Evolutionary conservation across 1,284 basidiomycete species (phyloP).

Genomic region (Marasmius fiardii): DNA sequence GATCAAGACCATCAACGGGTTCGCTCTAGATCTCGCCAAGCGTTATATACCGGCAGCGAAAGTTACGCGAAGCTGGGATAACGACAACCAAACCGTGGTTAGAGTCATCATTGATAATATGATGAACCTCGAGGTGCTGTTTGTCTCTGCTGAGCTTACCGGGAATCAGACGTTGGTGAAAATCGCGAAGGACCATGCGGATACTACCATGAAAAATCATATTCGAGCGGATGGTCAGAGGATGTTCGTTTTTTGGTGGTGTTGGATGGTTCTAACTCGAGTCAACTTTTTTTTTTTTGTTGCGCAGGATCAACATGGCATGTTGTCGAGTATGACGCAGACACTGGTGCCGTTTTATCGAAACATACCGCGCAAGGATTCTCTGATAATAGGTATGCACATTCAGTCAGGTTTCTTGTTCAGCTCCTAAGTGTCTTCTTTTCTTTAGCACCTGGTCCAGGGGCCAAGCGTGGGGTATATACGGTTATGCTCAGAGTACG

Average conservation of each 20-base stretch:
- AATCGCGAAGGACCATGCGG: conserved; percentile 62
- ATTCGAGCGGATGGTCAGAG: conserved; percentile 55
- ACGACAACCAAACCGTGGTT: conserved; percentile 52
- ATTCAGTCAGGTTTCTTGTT: not conserved
- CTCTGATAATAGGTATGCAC: conserved; percentile 44
- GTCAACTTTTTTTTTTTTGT: not conserved
- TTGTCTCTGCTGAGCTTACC: conserved; percentile 50
- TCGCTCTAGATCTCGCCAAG: conserved; percentile 40
- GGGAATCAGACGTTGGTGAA: conserved; percentile 54
- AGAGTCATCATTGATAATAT: conserved; percentile 74
- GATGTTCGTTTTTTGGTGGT: not conserved
- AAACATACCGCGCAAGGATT: conserved; percentile 61
- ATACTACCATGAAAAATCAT: conserved; percentile 65
- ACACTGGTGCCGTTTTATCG: conserved; percentile 54
- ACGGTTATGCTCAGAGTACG: conserved; percentile 67
- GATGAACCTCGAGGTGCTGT: conserved; percentile 72
- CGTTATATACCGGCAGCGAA: conserved; percentile 44
- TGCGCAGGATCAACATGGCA: conserved; percentile 57
- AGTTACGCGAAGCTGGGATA: conserved; percentile 55
- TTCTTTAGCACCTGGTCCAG: conserved; percentile 58
- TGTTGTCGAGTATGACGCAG: conserved; percentile 64
- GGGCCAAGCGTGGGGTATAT: conserved; percentile 69
- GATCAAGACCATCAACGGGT: conserved; percentile 37
- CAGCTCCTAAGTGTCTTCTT: not conserved
- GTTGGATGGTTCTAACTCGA: not conserved